A percentile compares a stretch with the other conserved stretches of the same genome.
These are phyloP conservation scores for Amyloporia xantha DNA, from an alignment of 768 basidiomycete species.

Conservation along the genomic window DNA sequence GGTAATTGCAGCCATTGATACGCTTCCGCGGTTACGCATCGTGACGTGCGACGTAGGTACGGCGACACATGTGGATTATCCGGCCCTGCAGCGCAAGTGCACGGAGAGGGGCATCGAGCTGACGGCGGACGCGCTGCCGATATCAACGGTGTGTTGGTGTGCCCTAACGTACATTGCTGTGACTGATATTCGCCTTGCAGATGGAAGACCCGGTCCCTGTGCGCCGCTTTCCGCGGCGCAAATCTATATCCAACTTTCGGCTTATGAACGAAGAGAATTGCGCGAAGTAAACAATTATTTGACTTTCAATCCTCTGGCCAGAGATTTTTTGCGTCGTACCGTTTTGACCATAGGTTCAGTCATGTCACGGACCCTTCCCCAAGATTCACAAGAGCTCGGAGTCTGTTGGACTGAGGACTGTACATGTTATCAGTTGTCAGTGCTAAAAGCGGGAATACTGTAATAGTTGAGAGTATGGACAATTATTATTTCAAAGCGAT, in stretches of 20 bases:
- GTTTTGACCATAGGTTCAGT: no score
- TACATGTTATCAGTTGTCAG: no score
- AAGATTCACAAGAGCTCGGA: no score
- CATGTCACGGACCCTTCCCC: no score
- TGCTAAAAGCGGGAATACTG: no score
- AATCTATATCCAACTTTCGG: conserved; percentile 31
- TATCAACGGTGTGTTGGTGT: conserved; percentile 30
- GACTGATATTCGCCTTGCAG: conserved; percentile 16
- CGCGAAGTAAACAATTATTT: no score
- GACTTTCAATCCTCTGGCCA: no score
- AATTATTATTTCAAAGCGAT: no score
- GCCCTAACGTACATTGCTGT: background rate
- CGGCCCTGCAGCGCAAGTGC: conserved; percentile 23
- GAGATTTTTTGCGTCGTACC: no score
- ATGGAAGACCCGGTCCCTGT: conserved; percentile 31
- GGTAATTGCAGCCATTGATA: conserved; percentile 26
- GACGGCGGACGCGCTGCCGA: conserved; percentile 22
- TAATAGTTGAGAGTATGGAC: no score
- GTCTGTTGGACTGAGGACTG: no score
- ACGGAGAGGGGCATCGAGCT: conserved; percentile 24
- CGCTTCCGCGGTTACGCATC: conserved; percentile 28
- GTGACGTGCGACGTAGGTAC: conserved; percentile 31
- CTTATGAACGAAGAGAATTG: conserved; percentile 21
- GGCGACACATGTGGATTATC: conserved; percentile 17
- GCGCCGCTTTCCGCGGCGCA: conserved; percentile 29